Evolutionary conservation across 73 alveolate species (phyloP), one percentile per base, ranked within the genome.

Genomic region (Breviolum minutum): DNA sequence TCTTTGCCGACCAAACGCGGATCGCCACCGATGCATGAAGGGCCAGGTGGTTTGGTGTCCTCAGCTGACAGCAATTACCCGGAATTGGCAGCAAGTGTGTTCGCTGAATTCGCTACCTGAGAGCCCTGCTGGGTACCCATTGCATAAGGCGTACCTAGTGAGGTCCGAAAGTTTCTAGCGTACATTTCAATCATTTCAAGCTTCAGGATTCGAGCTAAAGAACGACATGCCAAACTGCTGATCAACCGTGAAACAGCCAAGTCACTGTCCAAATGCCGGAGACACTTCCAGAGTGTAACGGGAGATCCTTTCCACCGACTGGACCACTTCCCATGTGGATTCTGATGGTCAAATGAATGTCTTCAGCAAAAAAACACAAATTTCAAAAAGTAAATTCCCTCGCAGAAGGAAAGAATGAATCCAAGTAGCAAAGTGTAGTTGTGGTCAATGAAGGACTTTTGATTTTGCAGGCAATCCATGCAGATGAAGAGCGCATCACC

Each of bases 1-100:
- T 92, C 98, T 66, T 74, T 92, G 12, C 98, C 98, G 63, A 92
- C 98, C 66, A 92, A 24, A 16, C 98, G 98, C 7, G 98, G 91
- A 61, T 92, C 98, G 3, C 98, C 98, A 22, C 98, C 98, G 29
- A 74, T 20, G 66, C 98, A 92, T 14, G n/a, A 22, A 27, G 98
- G 98, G 17, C 98, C 98, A 9, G 98, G 98, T n/a, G 98, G 98
- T 17, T 30, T 27, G 91, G 98, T 92, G 98, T 92, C 98, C 98
- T 92, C 2, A 63, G 32, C 70, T 20, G 48, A 27, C 12, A 24
- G 48, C 17, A 40, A 40, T 40, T 40, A 40, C 54, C 54, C 54
- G 3, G 85, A 40, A n/a, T n/a, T 22, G 48, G 85, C 48, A 40
- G 16, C 85, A 74, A 40, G 5, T 40, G 54, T 40, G 54, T 40